Percentiles rank a stretch among this genome's conserved stretches.
Evolutionary conservation across 805 yeast genomes (phyloP).

Genomic region (Pichia eremophila): DNA sequence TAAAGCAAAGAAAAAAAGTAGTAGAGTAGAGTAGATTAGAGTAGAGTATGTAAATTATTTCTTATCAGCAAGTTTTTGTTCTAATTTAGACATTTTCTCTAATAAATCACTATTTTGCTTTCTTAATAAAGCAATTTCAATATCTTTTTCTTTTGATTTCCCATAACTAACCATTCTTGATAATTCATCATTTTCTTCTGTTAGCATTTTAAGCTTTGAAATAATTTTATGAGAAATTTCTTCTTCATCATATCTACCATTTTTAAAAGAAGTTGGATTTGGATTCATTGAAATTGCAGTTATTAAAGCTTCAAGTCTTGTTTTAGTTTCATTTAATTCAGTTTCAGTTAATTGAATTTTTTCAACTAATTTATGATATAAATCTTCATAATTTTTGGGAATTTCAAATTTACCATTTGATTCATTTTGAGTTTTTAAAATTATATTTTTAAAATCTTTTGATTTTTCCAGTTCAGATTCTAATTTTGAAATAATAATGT

Average conservation of each 20-base stretch:
- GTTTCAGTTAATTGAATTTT: slow-evolving; percentile 22
- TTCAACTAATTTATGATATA: slow-evolving; percentile 22
- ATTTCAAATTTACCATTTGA: slow-evolving; percentile 18
- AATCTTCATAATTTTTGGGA: slow-evolving; percentile 27
- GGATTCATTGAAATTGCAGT: slow-evolving; percentile 49
- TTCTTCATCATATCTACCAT: slow-evolving; percentile 63
- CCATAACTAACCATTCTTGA: slow-evolving; percentile 66
- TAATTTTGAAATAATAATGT: slow-evolving; percentile 37
- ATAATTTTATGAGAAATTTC: slow-evolving; percentile 68
- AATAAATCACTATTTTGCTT: slow-evolving; percentile 40
- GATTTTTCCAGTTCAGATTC: slow-evolving; percentile 35
- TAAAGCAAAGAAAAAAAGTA: not conserved
- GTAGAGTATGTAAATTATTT: slow-evolving; percentile 1
- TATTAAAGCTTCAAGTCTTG: slow-evolving; percentile 51
- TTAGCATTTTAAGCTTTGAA: slow-evolving; percentile 47
- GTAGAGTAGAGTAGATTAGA: not conserved
- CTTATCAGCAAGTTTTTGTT: slow-evolving; percentile 15
- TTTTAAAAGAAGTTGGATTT: slow-evolving; percentile 33
- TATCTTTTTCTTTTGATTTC: slow-evolving; percentile 60
- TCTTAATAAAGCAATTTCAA: slow-evolving; percentile 55
- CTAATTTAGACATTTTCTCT: slow-evolving; percentile 24
- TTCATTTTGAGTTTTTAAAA: slow-evolving; percentile 14
- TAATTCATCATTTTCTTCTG: slow-evolving; percentile 62
- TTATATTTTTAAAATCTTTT: slow-evolving; percentile 35
- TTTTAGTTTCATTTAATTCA: slow-evolving; percentile 54